Evolutionary conservation across 163 green algal species (phyloP), one percentile per base, ranked within the genome.

Genomic region (Trebouxiophyceae sp.): DNA sequence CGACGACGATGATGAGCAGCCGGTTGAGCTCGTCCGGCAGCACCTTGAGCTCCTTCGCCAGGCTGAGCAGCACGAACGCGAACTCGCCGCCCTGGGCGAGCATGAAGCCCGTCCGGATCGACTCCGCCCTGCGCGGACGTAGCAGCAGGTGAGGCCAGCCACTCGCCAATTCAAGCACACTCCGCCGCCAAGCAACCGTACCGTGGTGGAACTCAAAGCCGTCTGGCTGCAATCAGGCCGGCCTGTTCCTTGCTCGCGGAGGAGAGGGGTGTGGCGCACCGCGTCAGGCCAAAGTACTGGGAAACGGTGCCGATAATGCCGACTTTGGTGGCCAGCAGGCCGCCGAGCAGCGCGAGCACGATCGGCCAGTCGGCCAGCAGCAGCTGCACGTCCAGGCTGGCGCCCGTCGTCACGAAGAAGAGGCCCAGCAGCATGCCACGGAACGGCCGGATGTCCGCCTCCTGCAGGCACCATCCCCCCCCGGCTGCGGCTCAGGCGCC

Each of bases 391-490:
- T 97, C 86, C 68, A 98, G 84, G 55, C 81, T 89, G 56, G 77
- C 85, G 59, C 92, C 92, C 5, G 87, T 95, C 31, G 86, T 93
- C 33, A 97, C 84, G 63, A 98, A 98, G 75, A 98, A 98, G 16
- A 98, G 82, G 16, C 90, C 90, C 56, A 98, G 83, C 65, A 98
- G 83, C 60, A 98, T 80, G 2, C 89, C 90, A 23, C 86, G 75
- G 80, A 97, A 97, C 31, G 92, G 92, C 60, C 84, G 76, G 75
- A 98, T 96, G 82, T 97, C 91, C 19, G 89, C 90, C 81, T 97
- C 91, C 28, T 50, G 39, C 39, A 50, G 39, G 12, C 8, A 16
- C 39, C 39, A 50, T 50, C 39, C 39, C 8, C 39, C 39, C n/a
- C n/a, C n/a, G n/a, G n/a, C n/a, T n/a, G n/a, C n/a, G n/a, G n/a